A percentile compares a stretch with the other conserved stretches of the same genome.
Conservation (phyloP, 2,329 filamentous ascomycete genomes). For the Fusarium domesticum region DNA sequence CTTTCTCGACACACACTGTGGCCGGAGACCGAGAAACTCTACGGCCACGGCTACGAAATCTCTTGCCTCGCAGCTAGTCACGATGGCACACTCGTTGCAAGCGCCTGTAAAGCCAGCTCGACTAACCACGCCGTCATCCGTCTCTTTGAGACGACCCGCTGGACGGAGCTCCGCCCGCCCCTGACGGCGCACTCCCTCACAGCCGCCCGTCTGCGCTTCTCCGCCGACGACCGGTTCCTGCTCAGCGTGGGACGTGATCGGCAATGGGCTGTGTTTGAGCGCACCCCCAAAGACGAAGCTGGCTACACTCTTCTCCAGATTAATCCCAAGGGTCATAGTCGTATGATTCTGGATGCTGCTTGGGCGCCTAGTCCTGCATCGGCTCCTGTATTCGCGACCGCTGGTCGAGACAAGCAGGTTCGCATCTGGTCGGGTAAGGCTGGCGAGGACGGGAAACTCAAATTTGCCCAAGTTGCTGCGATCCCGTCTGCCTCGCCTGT, state of each 20-base stretch:
- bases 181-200: constrained; percentile 85
- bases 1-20: constrained; percentile 88
- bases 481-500: constrained; percentile 59
- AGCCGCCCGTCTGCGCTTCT: constrained; percentile 79
- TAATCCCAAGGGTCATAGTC: constrained; percentile 80
- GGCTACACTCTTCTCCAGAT: constrained; percentile 58
- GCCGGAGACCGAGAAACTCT: constrained; percentile 95
- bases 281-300: constrained; percentile 37
- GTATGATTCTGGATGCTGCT: constrained; percentile 87
- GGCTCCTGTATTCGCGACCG: constrained; percentile 69
- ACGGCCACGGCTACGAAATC: constrained; percentile 97
- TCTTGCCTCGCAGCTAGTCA: constrained; percentile 78
- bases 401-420: constrained; percentile 82
- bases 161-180: constrained; percentile 83
- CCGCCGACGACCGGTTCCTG: constrained; percentile 66
- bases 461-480: constrained; percentile 52
- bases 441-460: constrained; percentile 31
- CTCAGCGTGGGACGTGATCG: constrained; percentile 89
- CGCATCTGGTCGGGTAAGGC: constrained; percentile 60
- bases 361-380: constrained; percentile 64
- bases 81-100: constrained; percentile 75
- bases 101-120: constrained; percentile 88
- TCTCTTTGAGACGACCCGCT: constrained; percentile 79
- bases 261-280: constrained; percentile 81
- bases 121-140: constrained; percentile 93